Conservation (phyloP, 179 eudicot species). For the Kewa caespitosa region DNA sequence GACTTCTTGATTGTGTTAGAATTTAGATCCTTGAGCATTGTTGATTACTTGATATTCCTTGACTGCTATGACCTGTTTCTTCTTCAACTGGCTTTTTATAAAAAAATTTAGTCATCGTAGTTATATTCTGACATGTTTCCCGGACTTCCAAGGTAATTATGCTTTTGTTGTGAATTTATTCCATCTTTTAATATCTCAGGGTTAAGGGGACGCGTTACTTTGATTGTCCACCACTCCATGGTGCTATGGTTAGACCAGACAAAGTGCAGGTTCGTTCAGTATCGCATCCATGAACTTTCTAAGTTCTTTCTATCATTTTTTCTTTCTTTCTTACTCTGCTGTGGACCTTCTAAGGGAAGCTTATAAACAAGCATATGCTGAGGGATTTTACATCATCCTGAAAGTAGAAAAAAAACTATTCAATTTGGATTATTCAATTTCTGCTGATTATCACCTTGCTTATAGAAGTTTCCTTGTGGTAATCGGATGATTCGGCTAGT, state of each 20-base stretch:
- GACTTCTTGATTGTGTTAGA: neutral
- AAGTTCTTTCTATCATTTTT: neutral
- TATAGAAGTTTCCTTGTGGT: neutral
- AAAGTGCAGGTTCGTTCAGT: slow-evolving; percentile 68
- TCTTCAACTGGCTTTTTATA: neutral
- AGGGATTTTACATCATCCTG: neutral
- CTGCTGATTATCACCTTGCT: neutral
- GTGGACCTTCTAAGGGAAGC: no score
- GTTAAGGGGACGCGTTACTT: slow-evolving; percentile 88
- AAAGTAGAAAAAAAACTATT: no score
- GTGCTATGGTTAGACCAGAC: slow-evolving; percentile 87
- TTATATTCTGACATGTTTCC: neutral
- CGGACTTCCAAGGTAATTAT: neutral
- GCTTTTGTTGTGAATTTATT: neutral
- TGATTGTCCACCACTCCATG: slow-evolving; percentile 78
- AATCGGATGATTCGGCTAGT: neutral
- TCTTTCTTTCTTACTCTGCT: neutral
- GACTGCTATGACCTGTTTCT: slow-evolving; percentile 2
- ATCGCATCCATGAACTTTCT: neutral
- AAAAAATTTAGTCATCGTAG: neutral
- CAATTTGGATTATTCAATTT: neutral
- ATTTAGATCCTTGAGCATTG: neutral
- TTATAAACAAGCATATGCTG: neutral
- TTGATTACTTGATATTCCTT: neutral
- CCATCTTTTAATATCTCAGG: slow-evolving; percentile 39